A percentile compares a stretch with the other conserved stretches of the same genome.
Conservation (phyloP, 2,329 filamentous ascomycete species). For the Verticillium nonalfalfae region DNA sequence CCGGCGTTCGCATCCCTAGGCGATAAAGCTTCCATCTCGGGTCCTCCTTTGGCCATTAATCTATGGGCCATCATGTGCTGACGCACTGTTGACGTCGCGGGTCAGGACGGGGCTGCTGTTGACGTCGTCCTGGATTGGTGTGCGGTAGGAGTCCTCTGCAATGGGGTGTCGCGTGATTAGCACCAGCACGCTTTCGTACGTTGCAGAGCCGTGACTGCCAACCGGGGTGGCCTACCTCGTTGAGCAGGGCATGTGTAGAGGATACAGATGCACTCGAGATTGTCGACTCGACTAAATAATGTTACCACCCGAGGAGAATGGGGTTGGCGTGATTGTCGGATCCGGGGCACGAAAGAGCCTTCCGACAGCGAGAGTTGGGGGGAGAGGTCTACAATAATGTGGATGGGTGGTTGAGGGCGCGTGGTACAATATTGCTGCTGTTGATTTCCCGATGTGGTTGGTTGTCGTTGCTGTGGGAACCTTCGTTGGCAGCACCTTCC, state of each 20-base stretch:
- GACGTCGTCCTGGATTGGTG: background rate
- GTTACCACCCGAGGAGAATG: background rate
- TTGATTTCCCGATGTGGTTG: background rate
- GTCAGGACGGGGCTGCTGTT: background rate
- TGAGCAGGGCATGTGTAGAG: background rate
- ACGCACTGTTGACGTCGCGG: background rate
- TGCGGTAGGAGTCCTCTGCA: background rate
- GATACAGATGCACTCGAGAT: background rate
- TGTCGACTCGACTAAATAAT: background rate
- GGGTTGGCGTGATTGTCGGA: background rate
- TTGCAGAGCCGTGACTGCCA: background rate
- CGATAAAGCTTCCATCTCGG: conserved; percentile 58
- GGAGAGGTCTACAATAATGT: background rate
- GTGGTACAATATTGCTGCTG: background rate
- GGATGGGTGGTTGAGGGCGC: background rate
- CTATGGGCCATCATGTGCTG: conserved; percentile 35
- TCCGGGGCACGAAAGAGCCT: background rate
- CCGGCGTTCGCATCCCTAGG: conserved; percentile 60
- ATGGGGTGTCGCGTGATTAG: background rate
- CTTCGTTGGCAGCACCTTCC: background rate
- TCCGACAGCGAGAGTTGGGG: background rate
- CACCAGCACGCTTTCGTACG: background rate
- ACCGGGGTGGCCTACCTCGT: background rate
- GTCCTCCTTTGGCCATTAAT: conserved; percentile 40
- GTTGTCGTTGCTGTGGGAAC: background rate